These are phyloP conservation scores for Leishmania turanica DNA, from an alignment of 208 protist species.

Conservation along the genomic window DNA sequence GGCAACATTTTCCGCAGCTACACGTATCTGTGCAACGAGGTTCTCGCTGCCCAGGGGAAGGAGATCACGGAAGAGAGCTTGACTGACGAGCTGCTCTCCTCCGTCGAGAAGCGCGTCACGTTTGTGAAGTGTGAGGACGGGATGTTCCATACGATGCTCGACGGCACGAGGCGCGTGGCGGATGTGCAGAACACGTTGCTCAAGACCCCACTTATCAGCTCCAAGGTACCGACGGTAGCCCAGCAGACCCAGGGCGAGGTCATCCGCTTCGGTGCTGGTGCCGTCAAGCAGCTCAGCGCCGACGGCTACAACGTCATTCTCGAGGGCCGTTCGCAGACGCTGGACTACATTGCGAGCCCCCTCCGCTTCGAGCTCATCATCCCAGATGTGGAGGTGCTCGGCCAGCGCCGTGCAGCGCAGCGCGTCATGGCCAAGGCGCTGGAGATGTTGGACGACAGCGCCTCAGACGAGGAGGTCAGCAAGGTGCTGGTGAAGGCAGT, in stretches of 20 bases:
- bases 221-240: slow-evolving; percentile 86
- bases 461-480: slow-evolving; percentile 24
- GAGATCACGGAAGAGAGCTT: slow-evolving; percentile 52
- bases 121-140: slow-evolving; percentile 67
- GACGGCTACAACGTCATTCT: slow-evolving; percentile 91
- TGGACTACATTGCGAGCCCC: slow-evolving; percentile 85
- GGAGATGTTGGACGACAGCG: slow-evolving; percentile 34
- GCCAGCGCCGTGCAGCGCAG: slow-evolving; percentile 88
- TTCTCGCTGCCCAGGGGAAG: slow-evolving; percentile 50
- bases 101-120: slow-evolving; percentile 63
- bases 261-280: slow-evolving; percentile 75
- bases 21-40: slow-evolving; percentile 77
- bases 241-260: slow-evolving; percentile 93
- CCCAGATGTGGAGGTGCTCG: slow-evolving; percentile 67
- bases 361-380: slow-evolving; percentile 91
- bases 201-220: slow-evolving; percentile 79
- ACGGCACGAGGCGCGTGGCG: slow-evolving; percentile 59
- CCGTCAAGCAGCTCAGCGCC: slow-evolving; percentile 67
- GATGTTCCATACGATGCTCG: slow-evolving; percentile 71
- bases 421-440: slow-evolving; percentile 85
- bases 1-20: slow-evolving; percentile 93
- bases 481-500: slow-evolving; percentile 29
- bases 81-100: slow-evolving; percentile 58
- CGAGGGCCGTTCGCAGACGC: slow-evolving; percentile 88
- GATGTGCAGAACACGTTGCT: slow-evolving; percentile 91